Evolutionary conservation across 768 basidiomycete genomes (phyloP).

Genomic region (Boletus reticuloceps): DNA sequence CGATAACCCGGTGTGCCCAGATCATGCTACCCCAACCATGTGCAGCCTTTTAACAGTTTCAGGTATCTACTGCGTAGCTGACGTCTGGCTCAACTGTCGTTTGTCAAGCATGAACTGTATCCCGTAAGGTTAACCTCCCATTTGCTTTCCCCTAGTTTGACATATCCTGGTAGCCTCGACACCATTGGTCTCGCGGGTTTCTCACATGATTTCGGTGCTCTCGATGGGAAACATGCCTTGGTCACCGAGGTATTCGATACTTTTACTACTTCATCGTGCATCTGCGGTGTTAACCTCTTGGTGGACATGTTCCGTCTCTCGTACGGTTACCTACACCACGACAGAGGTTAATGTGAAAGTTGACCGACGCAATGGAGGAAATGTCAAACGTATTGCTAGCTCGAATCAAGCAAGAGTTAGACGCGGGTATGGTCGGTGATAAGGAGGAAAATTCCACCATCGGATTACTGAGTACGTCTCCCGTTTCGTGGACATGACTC

Average conservation of each 20-base stretch:
- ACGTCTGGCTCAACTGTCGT: background rate
- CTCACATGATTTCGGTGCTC: conserved; percentile 53
- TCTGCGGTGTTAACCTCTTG: no score
- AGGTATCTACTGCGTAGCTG: no score
- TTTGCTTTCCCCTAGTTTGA: background rate
- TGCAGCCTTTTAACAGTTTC: background rate
- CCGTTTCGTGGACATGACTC: no score
- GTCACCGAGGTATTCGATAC: conserved; percentile 41
- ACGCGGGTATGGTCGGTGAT: no score
- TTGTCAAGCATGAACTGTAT: conserved; percentile 31
- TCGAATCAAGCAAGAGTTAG: no score
- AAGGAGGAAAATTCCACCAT: no score
- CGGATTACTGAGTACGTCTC: no score
- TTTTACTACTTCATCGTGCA: no score
- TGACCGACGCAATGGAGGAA: conserved; percentile 37
- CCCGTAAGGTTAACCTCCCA: conserved; percentile 20
- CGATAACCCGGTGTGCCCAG: no score
- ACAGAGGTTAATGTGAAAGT: conserved; percentile 21
- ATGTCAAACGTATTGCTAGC: no score
- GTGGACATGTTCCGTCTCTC: conserved; percentile 30
- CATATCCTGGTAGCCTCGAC: conserved; percentile 40
- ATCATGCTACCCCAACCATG: no score
- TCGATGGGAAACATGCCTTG: conserved; percentile 45
- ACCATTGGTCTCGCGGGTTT: conserved; percentile 61
- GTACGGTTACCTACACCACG: conserved; percentile 36